Evolutionary conservation across 164 flowering plant species (phyloP), one percentile per base, ranked within the genome.

Genomic region (Liquidambar formosana): DNA sequence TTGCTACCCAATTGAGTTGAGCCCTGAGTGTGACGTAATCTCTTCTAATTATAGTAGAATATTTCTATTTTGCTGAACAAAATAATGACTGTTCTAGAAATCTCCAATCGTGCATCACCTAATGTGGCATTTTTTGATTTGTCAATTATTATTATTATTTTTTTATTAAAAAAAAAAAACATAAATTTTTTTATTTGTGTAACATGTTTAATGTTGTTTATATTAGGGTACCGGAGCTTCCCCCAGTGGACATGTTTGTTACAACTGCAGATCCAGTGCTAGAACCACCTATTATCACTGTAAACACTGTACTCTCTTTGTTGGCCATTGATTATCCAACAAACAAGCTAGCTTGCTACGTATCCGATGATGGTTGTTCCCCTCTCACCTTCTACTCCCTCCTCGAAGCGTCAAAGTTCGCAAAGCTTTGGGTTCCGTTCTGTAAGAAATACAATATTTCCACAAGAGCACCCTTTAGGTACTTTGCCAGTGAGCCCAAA

Each of bases 281-380:
- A 1, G 92, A 89, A 54, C 89, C 92, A 0, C 88, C 92, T 0
- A 86, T 85, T 21, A 57, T 89, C 46, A 83, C 88, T 2, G 68
- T 85, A 5, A 85, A 89, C 76, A 89, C 92, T 0, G 88, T 89
- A 0, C 78, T 88, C 10, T 89, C 92, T 0, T 25, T 89, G 69
- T 74, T 89, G 66, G 86, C 92, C 5, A 72, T 83, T 1, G 92
- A 89, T 63, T 89, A 89, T 46, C 91, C 90, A 1, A 71, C 83
- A 33, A n/a, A 89, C 70, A 88, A 84, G 69, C 82, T 89, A 8
- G 86, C 91, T 54, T 85, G 87, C 77, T 89, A 86, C 65, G 88
- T 88, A 0, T 89, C 91, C 0, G 92, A 89, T 27, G 95, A 89
- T 67, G 88, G 82, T 0, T 73, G 79, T 52, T 88, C 92, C 0